These are phyloP conservation scores for Phytopythium montanum DNA, from an alignment of 352 stramenopile genomes.

Conservation along the genomic window DNA sequence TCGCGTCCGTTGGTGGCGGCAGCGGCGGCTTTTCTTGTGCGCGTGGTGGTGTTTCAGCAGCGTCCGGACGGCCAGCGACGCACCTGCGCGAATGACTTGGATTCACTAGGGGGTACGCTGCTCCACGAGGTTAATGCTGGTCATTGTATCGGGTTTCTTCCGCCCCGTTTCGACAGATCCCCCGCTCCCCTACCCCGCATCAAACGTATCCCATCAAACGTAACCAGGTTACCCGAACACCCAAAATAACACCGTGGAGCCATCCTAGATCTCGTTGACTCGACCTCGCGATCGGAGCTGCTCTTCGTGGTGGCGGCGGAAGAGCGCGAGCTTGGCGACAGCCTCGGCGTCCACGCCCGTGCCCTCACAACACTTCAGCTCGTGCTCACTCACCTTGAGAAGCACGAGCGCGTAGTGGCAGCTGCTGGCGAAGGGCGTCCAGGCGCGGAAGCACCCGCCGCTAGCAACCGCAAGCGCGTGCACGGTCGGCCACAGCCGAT, in stretches of 20 bases:
- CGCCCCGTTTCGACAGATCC: neutral
- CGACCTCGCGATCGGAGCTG: slow-evolving; percentile 27
- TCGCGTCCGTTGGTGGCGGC: neutral
- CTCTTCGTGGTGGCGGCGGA: slow-evolving; percentile 38
- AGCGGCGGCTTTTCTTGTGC: neutral
- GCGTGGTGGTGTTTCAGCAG: slow-evolving; percentile 1
- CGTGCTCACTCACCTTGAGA: slow-evolving; percentile 32
- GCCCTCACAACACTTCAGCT: neutral
- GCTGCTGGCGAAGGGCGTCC: slow-evolving; percentile 45
- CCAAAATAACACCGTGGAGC: too few species aligned
- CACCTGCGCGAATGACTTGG: neutral
- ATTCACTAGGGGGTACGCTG: neutral
- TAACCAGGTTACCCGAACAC: too few species aligned
- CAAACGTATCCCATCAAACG: neutral
- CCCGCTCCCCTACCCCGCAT: neutral
- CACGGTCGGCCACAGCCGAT: slow-evolving; percentile 65
- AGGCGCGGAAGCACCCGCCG: slow-evolving; percentile 38
- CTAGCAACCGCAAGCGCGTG: slow-evolving; percentile 33
- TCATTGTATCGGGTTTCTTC: neutral
- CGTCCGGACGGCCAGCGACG: neutral
- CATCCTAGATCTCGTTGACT: neutral
- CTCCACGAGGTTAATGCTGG: too few species aligned
- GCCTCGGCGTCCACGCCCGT: slow-evolving; percentile 33
- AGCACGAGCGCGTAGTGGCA: slow-evolving; percentile 69
- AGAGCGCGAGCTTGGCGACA: slow-evolving; percentile 39